Percentiles rank a stretch among this genome's conserved stretches.
phyloP scores from a whole-genome alignment of 1,139 yeast genomes.

The Hemisphaericaspora xylofermentans region DNA sequence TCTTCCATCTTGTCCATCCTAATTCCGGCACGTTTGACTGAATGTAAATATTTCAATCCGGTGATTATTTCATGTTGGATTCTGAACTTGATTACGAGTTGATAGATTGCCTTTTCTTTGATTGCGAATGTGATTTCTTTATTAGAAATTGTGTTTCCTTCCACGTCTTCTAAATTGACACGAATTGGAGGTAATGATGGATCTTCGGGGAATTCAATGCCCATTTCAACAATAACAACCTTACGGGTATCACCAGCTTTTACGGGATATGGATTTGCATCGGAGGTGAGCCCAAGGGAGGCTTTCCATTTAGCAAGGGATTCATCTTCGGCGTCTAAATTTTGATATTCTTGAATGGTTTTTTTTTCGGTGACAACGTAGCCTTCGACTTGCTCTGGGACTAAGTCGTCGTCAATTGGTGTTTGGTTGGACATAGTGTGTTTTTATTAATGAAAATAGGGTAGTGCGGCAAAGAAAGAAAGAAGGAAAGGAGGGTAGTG shows the following conservation, averaged over 20 bases:
- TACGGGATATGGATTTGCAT: conserved; percentile 59
- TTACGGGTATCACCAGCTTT: conserved; percentile 70
- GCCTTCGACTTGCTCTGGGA: conserved; percentile 62
- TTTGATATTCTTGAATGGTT: conserved; percentile 80
- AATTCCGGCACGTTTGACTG: conserved; percentile 83
- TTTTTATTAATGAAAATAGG: neutral
- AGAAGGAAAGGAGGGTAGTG: neutral
- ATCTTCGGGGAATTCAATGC: conserved; percentile 61
- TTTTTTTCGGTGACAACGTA: conserved; percentile 84
- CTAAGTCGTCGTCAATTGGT: conserved; percentile 53
- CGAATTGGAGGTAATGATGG: conserved; percentile 58
- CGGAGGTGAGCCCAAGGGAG: conserved; percentile 68
- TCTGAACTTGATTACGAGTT: conserved; percentile 71
- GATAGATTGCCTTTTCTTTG: conserved; percentile 77
- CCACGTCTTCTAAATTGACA: conserved; percentile 60
- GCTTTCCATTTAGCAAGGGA: conserved; percentile 92
- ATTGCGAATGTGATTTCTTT: conserved; percentile 65
- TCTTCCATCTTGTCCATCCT: conserved; percentile 85
- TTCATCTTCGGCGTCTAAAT: conserved; percentile 87
- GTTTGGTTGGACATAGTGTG: conserved; percentile 13
- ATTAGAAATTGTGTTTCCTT: conserved; percentile 44
- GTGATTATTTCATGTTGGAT: conserved; percentile 91
- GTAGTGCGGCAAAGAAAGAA: neutral
- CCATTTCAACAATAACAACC: conserved; percentile 78
- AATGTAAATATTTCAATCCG: conserved; percentile 83